Evolutionary conservation across 2,329 filamentous ascomycete genomes (phyloP), one percentile per base, ranked within the genome.

Genomic region (Paracorniculantispora psalliotae): DNA sequence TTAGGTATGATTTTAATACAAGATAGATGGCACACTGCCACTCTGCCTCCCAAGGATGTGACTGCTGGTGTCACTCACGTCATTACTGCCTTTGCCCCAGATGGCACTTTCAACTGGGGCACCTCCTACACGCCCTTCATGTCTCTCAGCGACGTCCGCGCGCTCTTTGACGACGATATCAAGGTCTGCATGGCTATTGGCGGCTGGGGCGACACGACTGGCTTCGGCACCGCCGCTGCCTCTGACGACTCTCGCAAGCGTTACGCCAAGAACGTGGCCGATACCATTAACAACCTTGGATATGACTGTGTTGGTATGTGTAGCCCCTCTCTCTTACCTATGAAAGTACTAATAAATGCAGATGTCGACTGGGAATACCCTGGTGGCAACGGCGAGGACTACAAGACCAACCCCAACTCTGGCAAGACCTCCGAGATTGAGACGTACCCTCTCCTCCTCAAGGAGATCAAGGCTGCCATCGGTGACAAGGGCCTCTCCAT

Each of bases 321-420:
- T 26, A 33, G 19, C 46, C 25, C 8, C 12, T 17, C 12, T 17
- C n/a, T 12, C 2, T 12, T 15, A 13, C 25, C 17, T 10, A 30
- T 30, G 33, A n/a, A 8, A 19, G 13, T 70, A 19, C 44, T 51
- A 37, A 51, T 12, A 37, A 9, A 15, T 17, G 19, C n/a, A 58
- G 87, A 90, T 62, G 78, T 90, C 44, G 87, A 90, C 66, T 89
- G 87, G 86, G 87, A 83, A 61, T 84, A 78, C 52, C 72, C 74
- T 1, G 81, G 79, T 17, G 87, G 87, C 39, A 90, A 90, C 63
- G 87, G 86, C 33, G 78, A 84, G 30, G 86, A 90, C 71, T 90
- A 90, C 75, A 88, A 83, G 65, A 65, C 77, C 50, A 73, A 79
- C 4, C 81, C 85, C 30, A 90, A 90, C 68, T 73, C 73, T 0